Conservation (phyloP, 2,329 filamentous ascomycete genomes). For the Dryadomyces quercus-mongolicae region DNA sequence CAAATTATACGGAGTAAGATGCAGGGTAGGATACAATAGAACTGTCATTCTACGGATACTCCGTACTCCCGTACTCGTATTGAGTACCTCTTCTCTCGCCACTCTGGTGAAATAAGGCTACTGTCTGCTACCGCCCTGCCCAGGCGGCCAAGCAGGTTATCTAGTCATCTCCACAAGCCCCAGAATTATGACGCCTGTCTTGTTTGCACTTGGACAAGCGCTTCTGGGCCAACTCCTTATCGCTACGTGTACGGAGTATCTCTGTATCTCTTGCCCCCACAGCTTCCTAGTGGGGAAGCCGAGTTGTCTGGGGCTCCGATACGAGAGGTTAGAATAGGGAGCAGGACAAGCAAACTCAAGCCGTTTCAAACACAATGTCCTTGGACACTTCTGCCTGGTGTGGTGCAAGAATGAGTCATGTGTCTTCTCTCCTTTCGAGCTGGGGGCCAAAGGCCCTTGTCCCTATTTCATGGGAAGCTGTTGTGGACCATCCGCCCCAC, state of each 20-base stretch:
- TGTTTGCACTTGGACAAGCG: background rate
- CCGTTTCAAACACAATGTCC: no score
- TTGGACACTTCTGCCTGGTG: no score
- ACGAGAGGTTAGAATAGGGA: no score
- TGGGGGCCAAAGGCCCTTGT: no score
- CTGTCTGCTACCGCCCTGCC: background rate
- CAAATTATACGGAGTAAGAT: no score
- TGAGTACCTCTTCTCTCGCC: background rate
- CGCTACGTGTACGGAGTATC: background rate
- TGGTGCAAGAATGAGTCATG: background rate
- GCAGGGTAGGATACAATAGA: no score
- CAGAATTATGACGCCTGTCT: constrained; percentile 2
- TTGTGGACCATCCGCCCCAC: background rate
- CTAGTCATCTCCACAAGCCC: constrained; percentile 1
- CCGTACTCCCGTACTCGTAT: background rate
- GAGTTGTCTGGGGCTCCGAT: no score
- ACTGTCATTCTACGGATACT: background rate
- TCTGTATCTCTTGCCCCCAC: background rate
- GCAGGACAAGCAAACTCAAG: no score
- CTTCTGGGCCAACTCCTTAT: background rate
- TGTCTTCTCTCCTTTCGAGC: background rate
- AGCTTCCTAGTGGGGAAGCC: no score
- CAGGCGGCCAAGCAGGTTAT: constrained; percentile 2
- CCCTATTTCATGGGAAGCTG: no score
- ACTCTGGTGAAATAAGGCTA: background rate